Evolutionary conservation across 164 flowering plant genomes (phyloP).

Genomic region (Paratinospora sagittata): DNA sequence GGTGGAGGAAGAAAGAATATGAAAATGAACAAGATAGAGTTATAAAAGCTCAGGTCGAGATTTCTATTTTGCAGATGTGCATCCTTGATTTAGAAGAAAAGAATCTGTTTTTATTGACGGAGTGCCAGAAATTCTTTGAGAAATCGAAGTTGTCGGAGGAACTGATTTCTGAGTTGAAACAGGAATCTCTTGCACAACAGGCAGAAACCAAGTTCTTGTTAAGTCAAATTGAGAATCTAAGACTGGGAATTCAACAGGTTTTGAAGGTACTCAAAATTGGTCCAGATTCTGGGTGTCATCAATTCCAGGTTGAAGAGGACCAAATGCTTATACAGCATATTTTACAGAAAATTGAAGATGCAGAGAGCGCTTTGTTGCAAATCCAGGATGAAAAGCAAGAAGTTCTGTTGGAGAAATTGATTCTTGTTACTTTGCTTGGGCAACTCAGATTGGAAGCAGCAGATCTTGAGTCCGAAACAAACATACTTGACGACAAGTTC

Average conservation of each 20-base stretch:
- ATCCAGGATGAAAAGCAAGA: slow-evolving; percentile 55
- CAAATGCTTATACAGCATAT: slow-evolving; percentile 30
- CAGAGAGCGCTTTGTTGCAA: slow-evolving; percentile 30
- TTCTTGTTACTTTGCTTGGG: slow-evolving; percentile 51
- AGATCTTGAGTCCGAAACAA: slow-evolving; percentile 36
- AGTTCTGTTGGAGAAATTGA: slow-evolving; percentile 58
- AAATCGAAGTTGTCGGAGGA: slow-evolving; percentile 50
- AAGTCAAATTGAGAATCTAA: slow-evolving; percentile 50
- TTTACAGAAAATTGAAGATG: slow-evolving; percentile 32
- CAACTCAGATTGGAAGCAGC: slow-evolving; percentile 39
- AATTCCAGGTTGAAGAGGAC: slow-evolving; percentile 27
- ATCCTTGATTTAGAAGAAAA: slow-evolving; percentile 64
- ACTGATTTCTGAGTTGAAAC: slow-evolving; percentile 55
- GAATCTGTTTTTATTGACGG: slow-evolving; percentile 40
- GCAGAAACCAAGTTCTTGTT: slow-evolving; percentile 48
- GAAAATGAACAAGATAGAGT: slow-evolving; percentile 67
- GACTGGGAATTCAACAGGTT: slow-evolving; percentile 42
- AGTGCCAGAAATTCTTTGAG: slow-evolving; percentile 64
- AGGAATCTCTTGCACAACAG: slow-evolving; percentile 62
- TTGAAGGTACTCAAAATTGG: slow-evolving; percentile 44
- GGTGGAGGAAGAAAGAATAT: slow-evolving; percentile 42
- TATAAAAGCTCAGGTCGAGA: slow-evolving; percentile 68
- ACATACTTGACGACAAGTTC: slow-evolving; percentile 29
- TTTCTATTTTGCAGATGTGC: slow-evolving; percentile 60
- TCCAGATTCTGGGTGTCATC: slow-evolving; percentile 17